Evolutionary conservation across 148 eudicot genomes (phyloP), one percentile per base, ranked within the genome.

Genomic region (Rhododendron kiyosumense): DNA sequence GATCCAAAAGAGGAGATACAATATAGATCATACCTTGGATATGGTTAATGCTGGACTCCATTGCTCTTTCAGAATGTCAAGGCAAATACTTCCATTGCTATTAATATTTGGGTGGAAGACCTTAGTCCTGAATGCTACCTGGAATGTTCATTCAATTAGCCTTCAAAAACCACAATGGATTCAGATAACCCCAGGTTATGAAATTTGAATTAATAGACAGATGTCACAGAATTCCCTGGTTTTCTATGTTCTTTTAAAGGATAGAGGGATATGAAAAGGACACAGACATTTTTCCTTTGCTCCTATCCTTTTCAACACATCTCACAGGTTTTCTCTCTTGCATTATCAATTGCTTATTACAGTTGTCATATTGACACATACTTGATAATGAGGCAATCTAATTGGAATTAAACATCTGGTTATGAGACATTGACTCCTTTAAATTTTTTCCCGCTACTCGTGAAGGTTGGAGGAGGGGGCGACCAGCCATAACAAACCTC

Each of bases 41-140:
- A 89, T 87, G 81, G 91, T 89, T 77, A 89, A 77, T 48, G 91
- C 91, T 43, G 91, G 91, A 48, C 91, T 89, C 91, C 91, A 89
- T 32, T 89, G 91, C 26, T 89, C 91, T 84, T 89, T 89, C 75
- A 89, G 87, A 81, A 89, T 89, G 85, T 89, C 91, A 9, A 89
- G 86, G 74, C 91, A 89, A 59, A 89, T 89, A 48, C 91, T 89
- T 83, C 91, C 91, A 45, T 89, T 89, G 87, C 91, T 89, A 65
- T 89, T 89, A 85, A 89, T 86, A 81, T 89, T 89, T 2, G 91
- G 89, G 67, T 89, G 89, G 74, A 87, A 89, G 17, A 87, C 91
- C 82, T 89, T 89, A 5, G 91, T 89, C 87, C 91, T 87, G 82
- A 89, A 89, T 49, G 91, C 91, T 82, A 89, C 89, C 91, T 89